These are phyloP conservation scores for Syzygium aromaticum DNA, from an alignment of 345 rosid species.

Conservation along the genomic window DNA sequence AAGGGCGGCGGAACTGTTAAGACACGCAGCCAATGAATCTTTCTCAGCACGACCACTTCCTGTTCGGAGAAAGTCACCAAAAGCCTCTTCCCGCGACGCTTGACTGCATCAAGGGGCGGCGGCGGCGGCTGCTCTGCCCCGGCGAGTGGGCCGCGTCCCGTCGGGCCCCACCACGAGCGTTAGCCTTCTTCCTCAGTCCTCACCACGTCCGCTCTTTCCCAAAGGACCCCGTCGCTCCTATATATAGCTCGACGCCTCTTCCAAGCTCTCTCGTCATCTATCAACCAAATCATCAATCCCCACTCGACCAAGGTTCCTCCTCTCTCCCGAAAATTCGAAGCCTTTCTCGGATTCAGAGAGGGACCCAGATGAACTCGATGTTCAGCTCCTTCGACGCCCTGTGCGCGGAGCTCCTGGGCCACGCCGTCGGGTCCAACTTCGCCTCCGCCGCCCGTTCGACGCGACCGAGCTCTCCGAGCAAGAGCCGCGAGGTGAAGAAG, in stretches of 20 bases:
- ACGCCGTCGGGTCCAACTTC: constrained; percentile 14
- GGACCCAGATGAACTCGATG: constrained; percentile 51
- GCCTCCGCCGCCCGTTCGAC: not conserved
- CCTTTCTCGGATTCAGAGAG: not conserved
- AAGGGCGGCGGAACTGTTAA: too few species aligned
- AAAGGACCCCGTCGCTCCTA: not conserved
- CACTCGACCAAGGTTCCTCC: not conserved
- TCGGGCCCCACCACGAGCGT: not conserved
- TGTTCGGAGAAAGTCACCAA: not conserved
- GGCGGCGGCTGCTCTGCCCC: not conserved
- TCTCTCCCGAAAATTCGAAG: not conserved
- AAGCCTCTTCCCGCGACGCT: not conserved
- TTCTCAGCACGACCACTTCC: not conserved
- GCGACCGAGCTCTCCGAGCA: not conserved
- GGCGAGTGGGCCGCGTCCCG: not conserved
- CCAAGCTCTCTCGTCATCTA: not conserved
- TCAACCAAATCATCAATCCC: not conserved
- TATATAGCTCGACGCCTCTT: not conserved
- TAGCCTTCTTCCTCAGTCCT: not conserved
- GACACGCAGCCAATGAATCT: too few species aligned
- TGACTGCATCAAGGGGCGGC: not conserved
- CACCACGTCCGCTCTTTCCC: not conserved
- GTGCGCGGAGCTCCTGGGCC: constrained; percentile 50
- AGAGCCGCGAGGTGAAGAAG: not conserved
- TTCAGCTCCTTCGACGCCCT: constrained; percentile 65